Percentiles rank a stretch among this genome's conserved stretches.
Evolutionary conservation across 495 filamentous ascomycete species (phyloP).

Genomic region (Trypethelium eluteriae): DNA sequence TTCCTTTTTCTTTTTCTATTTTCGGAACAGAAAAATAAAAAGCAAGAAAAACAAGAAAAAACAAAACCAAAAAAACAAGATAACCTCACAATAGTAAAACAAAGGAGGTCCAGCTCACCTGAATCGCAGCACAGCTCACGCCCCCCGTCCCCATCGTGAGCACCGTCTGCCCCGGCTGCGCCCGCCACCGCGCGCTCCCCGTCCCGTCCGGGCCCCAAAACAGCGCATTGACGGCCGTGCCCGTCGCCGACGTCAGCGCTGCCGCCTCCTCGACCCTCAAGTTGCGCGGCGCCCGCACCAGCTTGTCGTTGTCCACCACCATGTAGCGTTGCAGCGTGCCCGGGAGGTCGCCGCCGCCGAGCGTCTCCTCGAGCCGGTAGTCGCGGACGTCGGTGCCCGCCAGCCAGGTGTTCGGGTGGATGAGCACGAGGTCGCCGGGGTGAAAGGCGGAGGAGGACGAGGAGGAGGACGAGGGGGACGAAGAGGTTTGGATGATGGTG

Average conservation of each 20-base stretch:
- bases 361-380: constrained; percentile 19
- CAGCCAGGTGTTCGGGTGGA: constrained; percentile 28
- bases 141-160: constrained; percentile 32
- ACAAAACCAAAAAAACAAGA: neutral
- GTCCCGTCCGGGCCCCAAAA: constrained; percentile 22
- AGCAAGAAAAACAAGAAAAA: neutral
- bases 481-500: constrained; percentile 25
- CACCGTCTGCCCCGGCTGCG: constrained; percentile 30
- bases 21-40: neutral
- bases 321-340: constrained; percentile 25
- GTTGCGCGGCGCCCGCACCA: constrained; percentile 31
- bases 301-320: constrained; percentile 22
- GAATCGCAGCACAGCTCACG: constrained; percentile 26
- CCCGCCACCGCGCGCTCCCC: constrained; percentile 12
- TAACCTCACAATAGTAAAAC: neutral
- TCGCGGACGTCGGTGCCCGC: constrained; percentile 21
- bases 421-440: constrained; percentile 23
- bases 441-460: constrained; percentile 24
- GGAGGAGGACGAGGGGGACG: constrained; percentile 20
- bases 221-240: constrained; percentile 41
- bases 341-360: constrained; percentile 22
- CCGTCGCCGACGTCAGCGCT: constrained; percentile 33
- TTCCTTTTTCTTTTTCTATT: neutral
- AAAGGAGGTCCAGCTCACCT: constrained; percentile 15
- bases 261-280: constrained; percentile 32